These are phyloP conservation scores for Candida saitoana DNA, from an alignment of 805 yeast species.

Conservation along the genomic window DNA sequence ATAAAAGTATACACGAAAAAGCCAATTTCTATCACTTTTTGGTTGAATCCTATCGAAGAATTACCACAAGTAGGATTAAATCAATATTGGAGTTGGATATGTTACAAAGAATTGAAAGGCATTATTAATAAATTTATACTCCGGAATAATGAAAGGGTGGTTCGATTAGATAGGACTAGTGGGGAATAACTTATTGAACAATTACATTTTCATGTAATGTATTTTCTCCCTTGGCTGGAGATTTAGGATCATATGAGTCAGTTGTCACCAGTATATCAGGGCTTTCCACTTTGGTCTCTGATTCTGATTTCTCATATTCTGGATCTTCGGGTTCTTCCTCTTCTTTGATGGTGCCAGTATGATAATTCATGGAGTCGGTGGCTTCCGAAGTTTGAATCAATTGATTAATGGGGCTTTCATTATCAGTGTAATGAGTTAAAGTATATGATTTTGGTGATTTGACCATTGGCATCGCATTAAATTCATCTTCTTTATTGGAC, in stretches of 20 bases:
- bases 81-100: neutral
- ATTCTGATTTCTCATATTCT: neutral
- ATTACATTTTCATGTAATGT: neutral
- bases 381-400: slow-evolving; percentile 20
- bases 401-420: slow-evolving; percentile 35
- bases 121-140: neutral
- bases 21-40: too few relatives aligned
- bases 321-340: slow-evolving; percentile 33
- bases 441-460: slow-evolving; percentile 42
- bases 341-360: slow-evolving; percentile 36
- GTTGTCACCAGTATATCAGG: neutral
- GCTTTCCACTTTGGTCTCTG: neutral
- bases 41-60: too few relatives aligned
- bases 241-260: neutral
- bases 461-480: slow-evolving; percentile 16
- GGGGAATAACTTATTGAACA: neutral
- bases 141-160: neutral
- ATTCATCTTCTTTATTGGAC: slow-evolving; percentile 8
- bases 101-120: neutral
- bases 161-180: neutral
- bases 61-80: too few relatives aligned
- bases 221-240: neutral
- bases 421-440: slow-evolving; percentile 31
- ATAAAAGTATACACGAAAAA: too few relatives aligned
- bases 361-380: slow-evolving; percentile 22